Base-by-base conservation (phyloP, 1,139 yeast species). In the Candida mesenterica region DNA sequence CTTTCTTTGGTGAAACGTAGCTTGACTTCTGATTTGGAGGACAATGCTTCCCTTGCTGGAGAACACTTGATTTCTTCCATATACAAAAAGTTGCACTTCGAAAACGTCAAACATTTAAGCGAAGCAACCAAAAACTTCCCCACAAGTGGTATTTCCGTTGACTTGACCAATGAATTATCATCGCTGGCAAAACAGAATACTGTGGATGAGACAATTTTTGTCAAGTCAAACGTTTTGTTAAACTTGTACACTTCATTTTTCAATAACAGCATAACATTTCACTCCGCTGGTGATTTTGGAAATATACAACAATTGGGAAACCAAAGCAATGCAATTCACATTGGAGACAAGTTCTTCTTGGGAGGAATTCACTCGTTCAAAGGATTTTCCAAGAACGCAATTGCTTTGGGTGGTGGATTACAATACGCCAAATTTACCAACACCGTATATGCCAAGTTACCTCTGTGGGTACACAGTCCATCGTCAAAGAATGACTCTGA, bases 271-370 rank as follows among this genome's bases (percentile, higher is more conserved):
- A 31, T 75, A 35, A 74, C 77, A 14, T 45, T 73, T 24, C 62
- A 63, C 23, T 39, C 68, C 2, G 45, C 54, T 12, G 52, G 59
- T 13, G 61, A 62, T 25, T 43, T 61, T 18, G 82, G 81, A 13
- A 57, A 61, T 10, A 55, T 63, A 28, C 50, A 50, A 40, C 39
- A 45, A 5, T 32, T 28, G 14, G 33, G 38, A 12, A 14, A 15
- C n/a, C 17, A 12, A 25, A 43, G 44, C 20, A 37, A 48, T 3
- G 61, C 65, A 10, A 61, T 75, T 15, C 77, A 72, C 41, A 49
- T 57, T 5, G 52, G 68, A 9, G 82, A 77, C 46, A 64, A 68
- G 40, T 76, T 75, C 45, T 75, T 73, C 46, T 59, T 75, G 38
- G 77, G 77, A 8, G 77, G 77, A 0, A 49, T 48, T 34, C 49